These are phyloP conservation scores for Planoprotostelium fungivorum DNA, from an alignment of 78 protist genomes.

Conservation along the genomic window DNA sequence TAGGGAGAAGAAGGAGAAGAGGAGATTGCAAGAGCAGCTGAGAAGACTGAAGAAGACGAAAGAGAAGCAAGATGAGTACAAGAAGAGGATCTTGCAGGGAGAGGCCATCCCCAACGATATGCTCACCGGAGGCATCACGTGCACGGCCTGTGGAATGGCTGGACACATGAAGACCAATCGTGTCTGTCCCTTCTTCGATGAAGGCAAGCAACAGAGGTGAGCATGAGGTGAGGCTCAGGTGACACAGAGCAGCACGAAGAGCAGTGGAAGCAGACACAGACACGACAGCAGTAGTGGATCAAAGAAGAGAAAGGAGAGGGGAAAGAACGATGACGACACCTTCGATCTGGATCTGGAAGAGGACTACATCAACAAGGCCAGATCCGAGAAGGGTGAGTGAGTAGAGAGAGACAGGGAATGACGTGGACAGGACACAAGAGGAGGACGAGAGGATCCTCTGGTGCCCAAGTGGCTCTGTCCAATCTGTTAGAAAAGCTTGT, in stretches of 20 bases:
- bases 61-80: conserved; percentile 2
- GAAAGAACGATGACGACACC: conserved; percentile 51
- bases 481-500: conserved; percentile 48
- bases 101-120: not conserved
- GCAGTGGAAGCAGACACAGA: not conserved
- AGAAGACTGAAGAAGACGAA: conserved; percentile 5
- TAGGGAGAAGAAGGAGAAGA: conserved; percentile 14
- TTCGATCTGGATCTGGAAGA: conserved; percentile 48
- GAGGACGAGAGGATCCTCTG: conserved; percentile 14
- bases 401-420: not conserved
- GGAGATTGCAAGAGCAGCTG: not conserved
- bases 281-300: not conserved
- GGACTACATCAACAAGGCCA: not conserved
- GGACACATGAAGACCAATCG: conserved; percentile 7
- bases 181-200: conserved; percentile 6
- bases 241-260: not conserved
- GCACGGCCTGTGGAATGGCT: conserved; percentile 5
- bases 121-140: not conserved
- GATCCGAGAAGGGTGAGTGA: not conserved
- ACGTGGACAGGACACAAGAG: not conserved
- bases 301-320: conserved; percentile 13
- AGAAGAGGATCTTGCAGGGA: not conserved
- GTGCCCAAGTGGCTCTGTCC: conserved; percentile 51
- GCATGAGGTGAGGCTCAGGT: not conserved
- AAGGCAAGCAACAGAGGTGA: not conserved